A percentile compares a stretch with the other conserved stretches of the same genome.
Evolutionary conservation across 179 eudicot species (phyloP).

Genomic region (Silene noctiflora): DNA sequence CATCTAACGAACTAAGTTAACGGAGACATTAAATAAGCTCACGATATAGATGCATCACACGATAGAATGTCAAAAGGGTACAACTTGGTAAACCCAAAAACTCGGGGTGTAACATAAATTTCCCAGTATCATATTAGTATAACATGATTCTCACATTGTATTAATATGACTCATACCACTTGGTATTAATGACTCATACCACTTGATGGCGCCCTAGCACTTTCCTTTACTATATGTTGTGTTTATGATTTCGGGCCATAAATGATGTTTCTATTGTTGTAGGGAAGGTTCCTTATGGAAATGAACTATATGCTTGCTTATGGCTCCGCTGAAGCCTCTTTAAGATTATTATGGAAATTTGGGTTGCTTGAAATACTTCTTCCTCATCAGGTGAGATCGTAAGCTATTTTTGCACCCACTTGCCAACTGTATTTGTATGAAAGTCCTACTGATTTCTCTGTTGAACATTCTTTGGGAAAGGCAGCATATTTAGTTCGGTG

Average conservation of each 20-base stretch:
- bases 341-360: conserved; percentile 66
- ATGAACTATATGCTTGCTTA: conserved; percentile 85
- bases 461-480: conserved; percentile 36
- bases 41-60: too few relatives aligned
- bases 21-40: too few relatives aligned
- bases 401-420: not conserved
- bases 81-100: too few relatives aligned
- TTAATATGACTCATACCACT: not conserved
- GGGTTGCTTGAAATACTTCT: conserved; percentile 61
- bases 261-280: conserved; percentile 16
- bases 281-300: conserved; percentile 81
- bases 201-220: not conserved
- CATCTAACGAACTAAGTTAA: too few relatives aligned
- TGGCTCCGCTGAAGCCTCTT: conserved; percentile 79
- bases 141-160: not conserved
- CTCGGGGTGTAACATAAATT: too few relatives aligned
- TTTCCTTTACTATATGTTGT: not conserved
- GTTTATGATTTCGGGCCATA: not conserved
- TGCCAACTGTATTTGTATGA: conserved; percentile 7
- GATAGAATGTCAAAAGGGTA: too few relatives aligned
- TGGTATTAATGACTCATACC: not conserved
- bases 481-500: conserved; percentile 70
- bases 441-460: conserved; percentile 13
- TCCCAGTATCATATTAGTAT: too few relatives aligned
- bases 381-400: conserved; percentile 67